Percentiles rank a stretch among this genome's conserved stretches.
These are phyloP conservation scores for Arthrobotrys conoides DNA, from an alignment of 2,329 filamentous ascomycete species.

Conservation along the genomic window DNA sequence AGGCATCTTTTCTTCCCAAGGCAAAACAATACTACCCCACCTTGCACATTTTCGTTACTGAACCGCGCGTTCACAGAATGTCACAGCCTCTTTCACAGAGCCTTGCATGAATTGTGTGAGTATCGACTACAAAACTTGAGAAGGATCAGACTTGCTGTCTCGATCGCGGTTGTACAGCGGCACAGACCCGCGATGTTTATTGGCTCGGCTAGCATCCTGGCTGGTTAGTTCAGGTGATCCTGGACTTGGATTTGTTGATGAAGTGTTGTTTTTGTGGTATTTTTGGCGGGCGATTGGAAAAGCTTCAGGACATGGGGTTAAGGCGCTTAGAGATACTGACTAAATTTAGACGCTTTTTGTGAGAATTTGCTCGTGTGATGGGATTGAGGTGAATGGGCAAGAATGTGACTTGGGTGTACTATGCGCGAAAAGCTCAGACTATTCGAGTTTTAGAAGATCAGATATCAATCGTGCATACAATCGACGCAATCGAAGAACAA, in stretches of 20 bases:
- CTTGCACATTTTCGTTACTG: neutral
- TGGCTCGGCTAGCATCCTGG: slow-evolving; percentile 48
- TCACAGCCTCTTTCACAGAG: slow-evolving; percentile 29
- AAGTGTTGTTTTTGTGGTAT: slow-evolving; percentile 51
- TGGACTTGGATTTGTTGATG: neutral
- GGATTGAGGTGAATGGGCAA: neutral
- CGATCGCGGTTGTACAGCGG: slow-evolving; percentile 26
- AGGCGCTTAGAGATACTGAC: slow-evolving; percentile 31
- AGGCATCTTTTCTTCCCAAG: slow-evolving; percentile 20
- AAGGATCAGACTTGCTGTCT: slow-evolving; percentile 29
- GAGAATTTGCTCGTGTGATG: neutral
- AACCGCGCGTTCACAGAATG: neutral
- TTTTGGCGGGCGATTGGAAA: slow-evolving; percentile 4
- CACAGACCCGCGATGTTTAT: slow-evolving; percentile 26
- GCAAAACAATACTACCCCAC: slow-evolving; percentile 7
- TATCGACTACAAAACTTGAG: neutral
- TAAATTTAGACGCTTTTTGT: slow-evolving; percentile 33
- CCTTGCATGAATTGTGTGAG: slow-evolving; percentile 38
- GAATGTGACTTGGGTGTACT: neutral
- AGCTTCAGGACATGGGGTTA: slow-evolving; percentile 15
- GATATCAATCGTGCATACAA: neutral
- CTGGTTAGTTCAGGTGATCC: neutral
- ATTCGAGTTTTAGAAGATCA: slow-evolving; percentile 1
- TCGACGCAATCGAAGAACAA: neutral
- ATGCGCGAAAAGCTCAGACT: neutral